A percentile compares a stretch with the other conserved stretches of the same genome.
phyloP scores from a whole-genome alignment of 805 yeast genomes.

The Groenewaldozyma salmanticensis region DNA sequence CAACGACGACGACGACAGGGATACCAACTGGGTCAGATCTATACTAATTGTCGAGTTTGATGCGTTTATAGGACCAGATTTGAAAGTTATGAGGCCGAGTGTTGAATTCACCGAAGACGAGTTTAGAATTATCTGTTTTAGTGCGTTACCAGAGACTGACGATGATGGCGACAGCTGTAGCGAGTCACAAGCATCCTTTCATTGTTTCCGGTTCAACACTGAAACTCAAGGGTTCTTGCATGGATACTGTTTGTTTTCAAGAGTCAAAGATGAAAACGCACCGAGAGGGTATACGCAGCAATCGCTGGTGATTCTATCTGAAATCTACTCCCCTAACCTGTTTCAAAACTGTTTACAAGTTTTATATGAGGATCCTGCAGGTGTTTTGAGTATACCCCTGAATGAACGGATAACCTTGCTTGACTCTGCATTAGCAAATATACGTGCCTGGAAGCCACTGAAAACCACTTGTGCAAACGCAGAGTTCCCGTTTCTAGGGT shows the following conservation, averaged over 20 bases:
- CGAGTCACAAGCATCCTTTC: conserved; percentile 6
- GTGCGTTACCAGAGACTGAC: conserved; percentile 17
- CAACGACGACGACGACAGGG: conserved; percentile 1
- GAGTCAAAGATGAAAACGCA: conserved; percentile 10
- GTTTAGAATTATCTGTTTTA: conserved; percentile 20
- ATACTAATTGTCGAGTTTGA: conserved; percentile 18
- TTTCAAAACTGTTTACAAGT: conserved; percentile 14
- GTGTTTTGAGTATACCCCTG: conserved; percentile 7
- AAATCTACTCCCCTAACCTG: conserved; percentile 14
- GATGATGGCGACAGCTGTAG: background rate
- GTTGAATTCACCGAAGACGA: conserved; percentile 19
- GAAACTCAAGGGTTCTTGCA: conserved; percentile 7
- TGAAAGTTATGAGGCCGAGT: conserved; percentile 22
- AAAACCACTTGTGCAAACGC: conserved; percentile 6
- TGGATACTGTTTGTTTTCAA: conserved; percentile 17
- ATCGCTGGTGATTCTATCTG: conserved; percentile 17
- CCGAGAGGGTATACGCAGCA: conserved; percentile 20
- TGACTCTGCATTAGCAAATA: conserved; percentile 18
- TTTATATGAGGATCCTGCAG: conserved; percentile 6
- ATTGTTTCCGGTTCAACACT: conserved; percentile 8
- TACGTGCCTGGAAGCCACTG: conserved; percentile 20
- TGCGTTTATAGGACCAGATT: conserved; percentile 21
- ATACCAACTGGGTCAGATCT: background rate
- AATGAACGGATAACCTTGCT: conserved; percentile 17
- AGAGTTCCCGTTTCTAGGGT: conserved; percentile 16